Percentiles rank a stretch among this genome's conserved stretches.
These are phyloP conservation scores for Stygiomarasmius scandens DNA, from an alignment of 1,284 basidiomycete species.

Conservation along the genomic window DNA sequence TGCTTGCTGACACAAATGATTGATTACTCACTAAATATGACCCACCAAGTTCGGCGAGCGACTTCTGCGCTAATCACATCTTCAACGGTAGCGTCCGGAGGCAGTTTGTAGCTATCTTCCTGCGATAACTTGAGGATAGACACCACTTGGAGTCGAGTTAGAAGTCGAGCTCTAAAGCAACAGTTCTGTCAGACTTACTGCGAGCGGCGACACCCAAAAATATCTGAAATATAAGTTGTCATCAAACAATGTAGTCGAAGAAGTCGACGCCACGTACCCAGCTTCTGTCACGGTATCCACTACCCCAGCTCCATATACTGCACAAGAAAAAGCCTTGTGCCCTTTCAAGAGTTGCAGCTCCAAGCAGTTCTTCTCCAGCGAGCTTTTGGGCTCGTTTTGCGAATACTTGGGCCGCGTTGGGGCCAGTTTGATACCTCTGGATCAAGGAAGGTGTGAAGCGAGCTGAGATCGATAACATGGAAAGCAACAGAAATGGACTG, in stretches of 20 bases:
- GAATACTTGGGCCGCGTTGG: constrained; percentile 17
- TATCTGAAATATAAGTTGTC: constrained; percentile 4
- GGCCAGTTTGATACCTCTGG: constrained; percentile 13
- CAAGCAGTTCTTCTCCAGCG: constrained; percentile 17
- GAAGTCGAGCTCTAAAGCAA: neutral
- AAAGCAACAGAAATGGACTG: constrained; percentile 18
- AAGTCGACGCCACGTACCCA: constrained; percentile 12
- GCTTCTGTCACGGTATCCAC: constrained; percentile 18
- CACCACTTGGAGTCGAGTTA: constrained; percentile 11
- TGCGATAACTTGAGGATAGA: constrained; percentile 19
- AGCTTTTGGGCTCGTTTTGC: constrained; percentile 20
- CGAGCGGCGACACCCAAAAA: constrained; percentile 19
- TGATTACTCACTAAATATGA: constrained; percentile 19
- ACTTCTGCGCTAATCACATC: constrained; percentile 18
- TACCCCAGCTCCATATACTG: constrained; percentile 22
- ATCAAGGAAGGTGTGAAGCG: constrained; percentile 20
- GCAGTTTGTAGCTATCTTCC: constrained; percentile 15
- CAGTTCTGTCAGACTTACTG: constrained; percentile 7
- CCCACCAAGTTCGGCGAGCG: constrained; percentile 20
- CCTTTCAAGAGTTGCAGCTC: constrained; percentile 17
- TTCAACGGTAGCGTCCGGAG: constrained; percentile 15
- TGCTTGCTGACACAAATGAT: neutral
- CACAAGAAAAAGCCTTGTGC: constrained; percentile 21
- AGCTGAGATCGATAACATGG: constrained; percentile 21
- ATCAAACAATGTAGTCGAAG: neutral